Conservation (phyloP, 306 rosid species). For the Trifolium fragiferum region DNA sequence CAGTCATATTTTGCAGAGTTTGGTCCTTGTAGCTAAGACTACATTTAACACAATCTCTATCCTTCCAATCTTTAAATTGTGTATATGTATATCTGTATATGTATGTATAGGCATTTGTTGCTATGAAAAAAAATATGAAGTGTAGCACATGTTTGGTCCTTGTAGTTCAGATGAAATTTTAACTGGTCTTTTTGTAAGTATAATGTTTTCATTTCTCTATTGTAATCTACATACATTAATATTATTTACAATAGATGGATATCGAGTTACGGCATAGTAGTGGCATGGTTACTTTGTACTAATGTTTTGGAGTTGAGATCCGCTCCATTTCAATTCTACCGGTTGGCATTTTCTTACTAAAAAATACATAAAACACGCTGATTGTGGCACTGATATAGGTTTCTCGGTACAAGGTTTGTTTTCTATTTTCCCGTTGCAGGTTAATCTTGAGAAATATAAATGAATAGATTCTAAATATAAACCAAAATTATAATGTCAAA, state of each 20-base stretch:
- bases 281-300: background rate
- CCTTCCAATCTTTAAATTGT: conserved; percentile 7
- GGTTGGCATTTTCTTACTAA: no score
- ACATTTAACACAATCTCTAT: conserved; percentile 2
- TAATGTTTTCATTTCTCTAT: background rate
- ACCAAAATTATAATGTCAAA: fast-evolving
- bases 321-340: no score
- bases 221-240: background rate
- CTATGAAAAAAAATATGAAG: background rate
- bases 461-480: no score
- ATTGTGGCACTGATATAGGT: no score
- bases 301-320: background rate
- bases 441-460: no score
- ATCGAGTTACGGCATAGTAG: background rate
- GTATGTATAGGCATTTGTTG: conserved; percentile 15
- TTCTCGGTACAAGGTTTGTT: no score
- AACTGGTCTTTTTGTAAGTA: background rate
- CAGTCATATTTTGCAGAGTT: conserved; percentile 15
- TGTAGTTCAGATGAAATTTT: background rate
- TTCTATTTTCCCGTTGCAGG: no score
- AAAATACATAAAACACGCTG: no score
- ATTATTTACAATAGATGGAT: background rate
- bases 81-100: background rate
- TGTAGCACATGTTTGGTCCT: background rate
- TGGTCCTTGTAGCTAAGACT: conserved; percentile 20